Evolutionary conservation across 257 asterid species (phyloP), one percentile per base, ranked within the genome.

Genomic region (Solanum sejunctum): DNA sequence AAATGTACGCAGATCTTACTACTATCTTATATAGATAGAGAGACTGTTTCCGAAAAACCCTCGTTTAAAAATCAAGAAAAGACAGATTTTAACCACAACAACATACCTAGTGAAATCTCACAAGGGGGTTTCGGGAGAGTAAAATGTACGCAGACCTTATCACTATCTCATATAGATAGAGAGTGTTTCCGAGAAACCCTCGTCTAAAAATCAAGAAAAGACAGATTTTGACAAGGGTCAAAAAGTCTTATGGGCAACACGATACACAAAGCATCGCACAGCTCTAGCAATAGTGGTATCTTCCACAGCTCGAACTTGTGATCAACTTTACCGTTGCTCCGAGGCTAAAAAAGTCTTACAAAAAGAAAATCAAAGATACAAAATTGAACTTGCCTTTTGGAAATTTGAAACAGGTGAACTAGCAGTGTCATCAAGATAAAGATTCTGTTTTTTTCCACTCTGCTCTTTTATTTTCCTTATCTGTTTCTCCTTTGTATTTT

Each of bases 401-500:
- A 78, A 92, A 86, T 82, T 88, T 18, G 83, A 88, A 71, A 88
- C 61, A 5, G 97, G 90, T 82, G 99, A 96, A 92, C 93, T 93
- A 84, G 99, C 99, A 82, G 99, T 96, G 47, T 96, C 99, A 88
- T 94, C 99, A 85, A 94, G 97, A 83, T 91, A 91, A 73, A 87
- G 64, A 69, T 66, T 89, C n/a, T 86, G 88, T 36, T 87, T 64
- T 13, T 64, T 72, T 21, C 64, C 82, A 51, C 86, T 69, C 72
- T 56, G 71, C 83, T 89, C 91, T 81, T 86, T 90, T 0, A 39
- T 86, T 63, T 87, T 84, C 84, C 69, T 86, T 28, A 75, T 90
- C 28, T 81, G 72, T 49, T 87, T 90, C 56, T 32, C 86, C 83
- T 85, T 89, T 85, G 49, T 86, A n/a, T 60, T 54, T 54, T 83